A percentile compares a stretch with the other conserved stretches of the same genome.
These are phyloP conservation scores for Rhinocladiella similis DNA, from an alignment of 2,329 filamentous ascomycete species.

Conservation along the genomic window DNA sequence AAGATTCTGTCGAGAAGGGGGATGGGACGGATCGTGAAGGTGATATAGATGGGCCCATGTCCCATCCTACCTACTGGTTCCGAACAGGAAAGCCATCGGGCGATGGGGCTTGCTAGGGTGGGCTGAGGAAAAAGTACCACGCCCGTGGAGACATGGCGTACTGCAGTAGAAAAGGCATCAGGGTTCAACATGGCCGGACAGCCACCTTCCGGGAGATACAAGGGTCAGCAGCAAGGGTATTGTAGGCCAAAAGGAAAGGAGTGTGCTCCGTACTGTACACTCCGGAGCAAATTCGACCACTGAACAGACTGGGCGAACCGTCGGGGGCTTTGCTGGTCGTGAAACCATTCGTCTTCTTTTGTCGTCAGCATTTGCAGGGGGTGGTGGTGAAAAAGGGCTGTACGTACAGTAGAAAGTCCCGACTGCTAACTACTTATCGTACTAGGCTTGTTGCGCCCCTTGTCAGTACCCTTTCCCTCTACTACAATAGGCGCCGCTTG, in stretches of 20 bases:
- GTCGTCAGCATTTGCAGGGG: neutral
- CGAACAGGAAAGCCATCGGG: neutral
- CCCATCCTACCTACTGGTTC: neutral
- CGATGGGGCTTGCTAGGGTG: neutral
- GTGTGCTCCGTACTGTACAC: too few relatives aligned
- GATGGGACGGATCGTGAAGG: conserved; percentile 5
- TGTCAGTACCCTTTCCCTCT: too few relatives aligned
- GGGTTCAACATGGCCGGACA: conserved; percentile 3
- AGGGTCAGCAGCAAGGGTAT: neutral
- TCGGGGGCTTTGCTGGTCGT: conserved; percentile 15
- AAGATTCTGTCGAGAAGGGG: conserved; percentile 6
- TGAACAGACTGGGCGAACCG: conserved; percentile 7
- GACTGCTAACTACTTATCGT: too few relatives aligned
- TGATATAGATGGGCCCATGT: conserved; percentile 13
- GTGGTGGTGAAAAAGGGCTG: neutral
- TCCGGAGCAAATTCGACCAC: neutral
- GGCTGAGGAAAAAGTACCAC: conserved; percentile 3
- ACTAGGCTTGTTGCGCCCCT: too few relatives aligned
- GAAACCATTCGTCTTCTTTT: neutral
- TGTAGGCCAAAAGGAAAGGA: too few relatives aligned
- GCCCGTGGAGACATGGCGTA: neutral
- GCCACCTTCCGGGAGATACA: conserved; percentile 1
- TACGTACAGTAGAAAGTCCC: conserved; percentile 17
- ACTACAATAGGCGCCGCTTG: conserved; percentile 9
- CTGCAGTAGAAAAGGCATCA: neutral